Conservation (phyloP, 345 rosid genomes). For the Pugionium cornutum region DNA sequence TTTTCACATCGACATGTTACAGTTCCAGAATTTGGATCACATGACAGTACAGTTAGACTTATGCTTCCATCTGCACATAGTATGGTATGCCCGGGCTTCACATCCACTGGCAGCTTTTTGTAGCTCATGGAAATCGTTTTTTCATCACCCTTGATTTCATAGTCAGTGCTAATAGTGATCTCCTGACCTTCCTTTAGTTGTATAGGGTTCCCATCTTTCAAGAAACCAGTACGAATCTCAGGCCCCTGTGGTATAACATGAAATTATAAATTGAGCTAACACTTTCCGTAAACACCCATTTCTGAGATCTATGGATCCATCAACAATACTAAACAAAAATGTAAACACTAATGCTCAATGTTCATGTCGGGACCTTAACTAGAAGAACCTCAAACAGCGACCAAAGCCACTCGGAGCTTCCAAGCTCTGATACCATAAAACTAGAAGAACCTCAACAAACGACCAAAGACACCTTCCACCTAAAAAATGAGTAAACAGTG, state of each 20-base stretch:
- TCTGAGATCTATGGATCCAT: not conserved
- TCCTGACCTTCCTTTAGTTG: slow-evolving; percentile 24
- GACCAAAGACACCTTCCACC: not conserved
- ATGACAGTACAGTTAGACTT: slow-evolving; percentile 22
- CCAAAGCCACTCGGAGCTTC: too few species aligned
- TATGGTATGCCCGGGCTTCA: slow-evolving; percentile 22
- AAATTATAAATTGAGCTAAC: not conserved
- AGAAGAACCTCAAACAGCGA: not conserved
- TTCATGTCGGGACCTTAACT: slow-evolving; percentile 1
- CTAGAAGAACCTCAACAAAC: not conserved
- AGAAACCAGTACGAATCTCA: slow-evolving; percentile 32
- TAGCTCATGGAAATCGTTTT: slow-evolving; percentile 30
- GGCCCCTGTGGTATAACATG: slow-evolving; percentile 18
- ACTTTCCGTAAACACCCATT: not conserved
- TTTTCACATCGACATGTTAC: slow-evolving; percentile 26
- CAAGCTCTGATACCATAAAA: too few species aligned
- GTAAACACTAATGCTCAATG: not conserved
- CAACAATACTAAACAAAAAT: not conserved
- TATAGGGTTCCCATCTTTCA: slow-evolving; percentile 33
- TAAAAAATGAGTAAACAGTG: too few species aligned
- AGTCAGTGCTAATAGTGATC: slow-evolving; percentile 26
- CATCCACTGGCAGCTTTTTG: slow-evolving; percentile 30
- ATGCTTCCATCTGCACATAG: slow-evolving; percentile 33
- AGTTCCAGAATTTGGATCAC: slow-evolving; percentile 14
- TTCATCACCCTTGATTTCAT: slow-evolving; percentile 25